Percentiles rank a stretch among this genome's conserved stretches.
These are phyloP conservation scores for Microthlaspi erraticum DNA, from an alignment of 345 rosid genomes.

Conservation along the genomic window DNA sequence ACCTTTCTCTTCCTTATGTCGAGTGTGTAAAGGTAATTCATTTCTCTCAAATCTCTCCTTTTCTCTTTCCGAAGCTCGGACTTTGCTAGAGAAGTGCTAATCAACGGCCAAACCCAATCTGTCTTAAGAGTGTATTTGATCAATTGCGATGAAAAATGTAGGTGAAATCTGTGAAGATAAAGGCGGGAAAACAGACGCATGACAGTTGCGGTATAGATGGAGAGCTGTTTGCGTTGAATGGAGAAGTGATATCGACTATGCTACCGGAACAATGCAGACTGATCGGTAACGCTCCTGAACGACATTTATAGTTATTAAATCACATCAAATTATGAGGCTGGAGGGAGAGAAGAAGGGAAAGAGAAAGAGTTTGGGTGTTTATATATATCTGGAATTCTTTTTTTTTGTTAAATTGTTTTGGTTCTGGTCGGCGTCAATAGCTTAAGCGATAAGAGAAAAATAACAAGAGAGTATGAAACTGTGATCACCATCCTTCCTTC, in stretches of 20 bases:
- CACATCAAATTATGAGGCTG: constrained; percentile 30
- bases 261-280: constrained; percentile 96
- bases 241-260: constrained; percentile 79
- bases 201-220: constrained; percentile 95
- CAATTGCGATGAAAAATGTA: constrained; percentile 38
- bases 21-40: constrained; percentile 86
- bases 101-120: background rate
- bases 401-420: background rate
- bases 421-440: constrained; percentile 31
- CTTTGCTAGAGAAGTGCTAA: constrained; percentile 6
- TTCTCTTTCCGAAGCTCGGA: background rate
- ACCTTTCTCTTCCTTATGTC: constrained; percentile 91
- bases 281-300: constrained; percentile 67
- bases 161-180: constrained; percentile 95
- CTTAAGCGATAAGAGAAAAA: constrained; percentile 26
- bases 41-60: background rate
- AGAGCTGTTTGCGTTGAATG: constrained; percentile 80
- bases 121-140: constrained; percentile 18
- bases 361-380: constrained; percentile 32
- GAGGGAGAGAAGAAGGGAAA: background rate
- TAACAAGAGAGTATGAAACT: constrained; percentile 21
- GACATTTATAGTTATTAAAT: constrained; percentile 45
- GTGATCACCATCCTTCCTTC: constrained; percentile 32
- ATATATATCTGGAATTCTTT: constrained; percentile 24
- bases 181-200: constrained; percentile 74